Evolutionary conservation across 148 eudicot species (phyloP), one percentile per base, ranked within the genome.

Genomic region (Arbutus unedo): DNA sequence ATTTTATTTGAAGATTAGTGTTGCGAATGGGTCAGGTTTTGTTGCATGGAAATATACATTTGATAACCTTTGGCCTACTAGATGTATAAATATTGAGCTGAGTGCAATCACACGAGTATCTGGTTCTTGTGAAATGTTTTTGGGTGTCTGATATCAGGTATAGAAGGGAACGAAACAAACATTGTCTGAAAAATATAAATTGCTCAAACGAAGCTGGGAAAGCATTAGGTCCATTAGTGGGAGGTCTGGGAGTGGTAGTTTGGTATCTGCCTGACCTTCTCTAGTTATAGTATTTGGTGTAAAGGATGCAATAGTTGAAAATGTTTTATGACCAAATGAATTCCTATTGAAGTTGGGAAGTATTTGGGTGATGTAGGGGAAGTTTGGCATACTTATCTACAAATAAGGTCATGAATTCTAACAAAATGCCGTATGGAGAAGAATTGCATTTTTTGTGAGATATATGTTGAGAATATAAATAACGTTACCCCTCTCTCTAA

Each of bases 351-450:
- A 66, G 44, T 66, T 25, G 23, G 72, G 72, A 3, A 66, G 44
- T 66, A 41, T 31, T 66, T 66, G 72, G 72, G 72, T 10, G 72
- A 8, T 66, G 43, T 66, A 64, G 43, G 70, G 72, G 72, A 23
- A 66, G 43, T 66, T 66, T 66, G 72, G 16, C 43, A 3, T 66
- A 25, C 44, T 31, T 5, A 66, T 64, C 38, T 64, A n/a, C n/a
- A n/a, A n/a, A n/a, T n/a, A n/a, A n/a, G n/a, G n/a, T n/a, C n/a
- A n/a, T n/a, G n/a, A n/a, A n/a, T n/a, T n/a, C n/a, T n/a, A n/a
- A n/a, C n/a, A n/a, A n/a, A n/a, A n/a, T n/a, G n/a, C n/a, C n/a
- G n/a, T n/a, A n/a, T n/a, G n/a, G n/a, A n/a, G n/a, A n/a, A n/a
- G n/a, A n/a, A n/a, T n/a, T n/a, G n/a, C n/a, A n/a, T n/a, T n/a